Percentiles rank a stretch among this genome's conserved stretches.
Evolutionary conservation across 2,329 filamentous ascomycete species (phyloP).

Genomic region (Microcyclospora pomicola): DNA sequence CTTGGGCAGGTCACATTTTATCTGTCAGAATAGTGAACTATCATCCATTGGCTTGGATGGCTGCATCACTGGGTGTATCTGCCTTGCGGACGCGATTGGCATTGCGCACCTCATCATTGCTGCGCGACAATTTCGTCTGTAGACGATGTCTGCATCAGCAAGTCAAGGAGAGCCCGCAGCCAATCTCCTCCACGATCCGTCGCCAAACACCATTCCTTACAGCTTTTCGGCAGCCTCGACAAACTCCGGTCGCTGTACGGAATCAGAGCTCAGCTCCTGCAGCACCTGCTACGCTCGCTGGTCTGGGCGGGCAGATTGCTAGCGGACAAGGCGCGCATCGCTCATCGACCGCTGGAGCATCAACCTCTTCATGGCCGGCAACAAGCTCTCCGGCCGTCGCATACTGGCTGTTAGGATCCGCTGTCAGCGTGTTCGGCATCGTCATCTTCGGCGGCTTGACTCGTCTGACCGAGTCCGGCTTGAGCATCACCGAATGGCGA

Average conservation of each 20-base stretch:
- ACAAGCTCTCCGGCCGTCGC: constrained; percentile 60
- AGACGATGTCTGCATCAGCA: constrained; percentile 20
- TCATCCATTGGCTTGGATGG: no score
- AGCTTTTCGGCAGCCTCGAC: constrained; percentile 19
- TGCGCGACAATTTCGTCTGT: constrained; percentile 4
- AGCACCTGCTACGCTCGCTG: constrained; percentile 18
- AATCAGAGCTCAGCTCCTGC: constrained; percentile 10
- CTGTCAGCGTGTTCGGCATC: constrained; percentile 89
- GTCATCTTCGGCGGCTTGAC: constrained; percentile 92
- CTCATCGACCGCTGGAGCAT: constrained; percentile 3
- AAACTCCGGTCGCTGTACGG: constrained; percentile 7
- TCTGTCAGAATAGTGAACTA: no score
- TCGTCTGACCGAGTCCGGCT: constrained; percentile 82
- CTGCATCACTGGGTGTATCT: background rate
- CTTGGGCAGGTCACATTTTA: no score
- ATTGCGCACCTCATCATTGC: no score
- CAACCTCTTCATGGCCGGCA: constrained; percentile 13
- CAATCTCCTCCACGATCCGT: constrained; percentile 9
- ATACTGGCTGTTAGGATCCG: constrained; percentile 86
- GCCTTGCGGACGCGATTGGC: background rate
- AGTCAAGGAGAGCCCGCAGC: constrained; percentile 6
- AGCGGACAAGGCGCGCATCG: constrained; percentile 1
- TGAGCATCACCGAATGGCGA: constrained; percentile 98
- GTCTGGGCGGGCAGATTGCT: constrained; percentile 18
- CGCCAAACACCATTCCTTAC: constrained; percentile 22